phyloP scores from a whole-genome alignment of 2,329 filamentous ascomycete species.

The Tolypocladium sp. region DNA sequence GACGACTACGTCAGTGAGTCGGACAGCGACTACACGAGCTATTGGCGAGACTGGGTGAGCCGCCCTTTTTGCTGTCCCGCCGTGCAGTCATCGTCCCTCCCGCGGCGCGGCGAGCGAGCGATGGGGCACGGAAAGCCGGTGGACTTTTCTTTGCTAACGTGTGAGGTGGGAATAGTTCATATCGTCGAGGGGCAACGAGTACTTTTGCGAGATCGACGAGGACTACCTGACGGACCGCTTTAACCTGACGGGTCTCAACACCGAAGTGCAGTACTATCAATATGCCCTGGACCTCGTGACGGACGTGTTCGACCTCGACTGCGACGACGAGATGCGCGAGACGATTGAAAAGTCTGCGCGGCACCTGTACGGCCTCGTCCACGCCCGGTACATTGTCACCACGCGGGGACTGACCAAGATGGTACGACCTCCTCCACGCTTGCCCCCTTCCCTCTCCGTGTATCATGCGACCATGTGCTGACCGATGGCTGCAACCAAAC shows the following conservation, averaged over 20 bases:
- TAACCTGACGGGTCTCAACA: constrained; percentile 94
- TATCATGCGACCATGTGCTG: not conserved
- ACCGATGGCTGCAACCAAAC: not conserved
- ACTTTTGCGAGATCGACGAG: constrained; percentile 99
- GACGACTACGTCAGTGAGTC: constrained; percentile 97
- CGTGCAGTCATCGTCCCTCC: not conserved
- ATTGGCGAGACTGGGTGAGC: constrained; percentile 98
- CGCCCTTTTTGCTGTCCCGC: not conserved
- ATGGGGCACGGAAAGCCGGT: not conserved
- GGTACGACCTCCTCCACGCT: no score
- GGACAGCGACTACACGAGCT: constrained; percentile 97
- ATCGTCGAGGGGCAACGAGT: constrained; percentile 93
- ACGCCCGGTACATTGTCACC: constrained; percentile 94
- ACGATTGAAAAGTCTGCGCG: constrained; percentile 95
- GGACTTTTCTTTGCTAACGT: constrained; percentile 7
- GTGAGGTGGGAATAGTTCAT: constrained; percentile 63
- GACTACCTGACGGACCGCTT: constrained; percentile 97
- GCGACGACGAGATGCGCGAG: constrained; percentile 96
- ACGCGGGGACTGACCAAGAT: constrained; percentile 91
- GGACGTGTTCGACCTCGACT: constrained; percentile 96
- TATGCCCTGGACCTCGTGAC: constrained; percentile 96
- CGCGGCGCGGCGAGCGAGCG: not conserved
- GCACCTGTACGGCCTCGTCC: constrained; percentile 91
- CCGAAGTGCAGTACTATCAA: constrained; percentile 97
- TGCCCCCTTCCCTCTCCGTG: not conserved